Evolutionary conservation across 75 land plant species (phyloP), one percentile per base, ranked within the genome.

Genomic region (Selaginella tamariscina): DNA sequence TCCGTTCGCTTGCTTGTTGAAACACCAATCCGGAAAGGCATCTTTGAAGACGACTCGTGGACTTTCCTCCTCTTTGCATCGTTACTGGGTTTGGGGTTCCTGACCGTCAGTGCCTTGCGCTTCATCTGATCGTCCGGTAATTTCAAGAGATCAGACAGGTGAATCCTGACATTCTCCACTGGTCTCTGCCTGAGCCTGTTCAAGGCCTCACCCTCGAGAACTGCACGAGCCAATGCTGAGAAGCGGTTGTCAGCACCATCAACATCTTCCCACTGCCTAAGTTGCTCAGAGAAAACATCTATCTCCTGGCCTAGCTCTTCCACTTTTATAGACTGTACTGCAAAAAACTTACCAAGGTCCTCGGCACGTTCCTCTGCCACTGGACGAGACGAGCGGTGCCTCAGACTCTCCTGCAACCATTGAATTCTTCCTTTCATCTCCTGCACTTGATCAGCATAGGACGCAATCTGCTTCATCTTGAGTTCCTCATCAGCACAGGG

Each of bases 271-370:
- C 49, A 39, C 49, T 39, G 49, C 49, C 49, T 5, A 5, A 39
- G 15, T 15, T 39, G 11, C 49, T 39, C 49, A 39, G 49, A 39
- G 15, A 39, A 39, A 15, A 39, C 49, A 39, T 39, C 49, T 39
- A 39, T 39, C 49, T 39, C 11, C 49, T 39, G 49, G 49, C 49
- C 49, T 39, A 39, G 49, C 49, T 39, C 49, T 39, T 39, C 49
- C 5, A 39, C 49, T 15, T 39, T 39, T 5, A 39, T 15, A 15
- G 49, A 39, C 49, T 39, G 49, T 5, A 39, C 49, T 5, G 49
- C 49, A 39, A 39, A 39, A 15, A 39, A 39, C 15, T 39, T 39
- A 39, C 49, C 49, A 5, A 39, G 15, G 49, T 39, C 15, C 49
- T 39, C 49, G 11, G 49, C 15, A 15, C 15, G 49, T 15, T 39